Conservation (phyloP, 1,139 yeast species). For the Hanseniaspora gamundiae region DNA sequence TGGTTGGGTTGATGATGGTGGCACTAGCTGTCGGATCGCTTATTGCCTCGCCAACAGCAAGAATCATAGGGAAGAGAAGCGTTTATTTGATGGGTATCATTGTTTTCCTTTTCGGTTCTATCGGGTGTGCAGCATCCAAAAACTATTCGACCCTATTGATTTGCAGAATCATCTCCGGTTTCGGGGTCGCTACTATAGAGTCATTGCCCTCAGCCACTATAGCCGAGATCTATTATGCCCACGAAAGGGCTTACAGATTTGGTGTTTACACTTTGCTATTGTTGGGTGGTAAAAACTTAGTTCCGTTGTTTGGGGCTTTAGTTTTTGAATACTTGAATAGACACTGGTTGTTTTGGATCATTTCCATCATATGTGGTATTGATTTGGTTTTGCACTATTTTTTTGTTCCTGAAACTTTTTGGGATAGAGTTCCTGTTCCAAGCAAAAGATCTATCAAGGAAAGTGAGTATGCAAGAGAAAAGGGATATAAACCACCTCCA, state of each 20-base stretch:
- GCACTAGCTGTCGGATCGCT: constrained; percentile 48
- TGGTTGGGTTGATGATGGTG: constrained; percentile 52
- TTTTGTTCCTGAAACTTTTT: constrained; percentile 55
- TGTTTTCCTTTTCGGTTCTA: constrained; percentile 39
- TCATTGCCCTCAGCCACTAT: constrained; percentile 50
- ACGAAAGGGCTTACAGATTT: constrained; percentile 52
- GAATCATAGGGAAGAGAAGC: constrained; percentile 37
- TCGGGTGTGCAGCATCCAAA: constrained; percentile 42
- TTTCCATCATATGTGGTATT: constrained; percentile 40
- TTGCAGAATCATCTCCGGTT: constrained; percentile 44
- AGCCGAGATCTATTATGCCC: constrained; percentile 52
- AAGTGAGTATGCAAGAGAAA: constrained; percentile 35
- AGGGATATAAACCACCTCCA: constrained; percentile 4
- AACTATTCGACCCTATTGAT: constrained; percentile 42
- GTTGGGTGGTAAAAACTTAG: constrained; percentile 50
- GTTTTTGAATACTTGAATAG: constrained; percentile 38
- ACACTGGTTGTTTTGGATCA: constrained; percentile 54
- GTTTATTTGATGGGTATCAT: constrained; percentile 41
- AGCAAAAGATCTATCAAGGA: constrained; percentile 39
- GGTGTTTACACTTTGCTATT: constrained; percentile 51
- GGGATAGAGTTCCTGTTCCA: constrained; percentile 46
- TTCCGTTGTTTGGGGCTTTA: constrained; percentile 46
- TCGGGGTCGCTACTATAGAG: constrained; percentile 53
- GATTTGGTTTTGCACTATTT: constrained; percentile 36
- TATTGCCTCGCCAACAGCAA: constrained; percentile 25